Conservation (phyloP, 441 rosid genomes). For the Brassica hybrid region DNA sequence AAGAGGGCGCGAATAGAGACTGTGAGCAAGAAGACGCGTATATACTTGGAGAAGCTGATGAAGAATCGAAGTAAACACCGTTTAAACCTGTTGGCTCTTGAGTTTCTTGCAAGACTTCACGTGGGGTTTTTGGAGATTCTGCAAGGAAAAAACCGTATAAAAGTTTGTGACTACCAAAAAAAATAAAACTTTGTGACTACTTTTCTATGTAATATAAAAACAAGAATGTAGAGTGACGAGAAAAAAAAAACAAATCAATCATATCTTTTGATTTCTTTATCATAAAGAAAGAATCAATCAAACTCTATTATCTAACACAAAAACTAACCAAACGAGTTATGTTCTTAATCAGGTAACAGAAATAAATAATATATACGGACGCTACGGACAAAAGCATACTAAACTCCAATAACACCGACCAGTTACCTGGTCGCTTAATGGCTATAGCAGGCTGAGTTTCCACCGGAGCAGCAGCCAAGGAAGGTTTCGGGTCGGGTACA, state of each 20-base stretch:
- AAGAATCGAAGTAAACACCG: constrained; percentile 57
- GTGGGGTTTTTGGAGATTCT: constrained; percentile 58
- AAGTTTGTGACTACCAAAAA: constrained; percentile 18
- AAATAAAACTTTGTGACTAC: too few relatives aligned
- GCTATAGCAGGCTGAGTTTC: constrained; percentile 45
- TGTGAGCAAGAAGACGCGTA: constrained; percentile 52
- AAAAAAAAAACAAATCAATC: too few relatives aligned
- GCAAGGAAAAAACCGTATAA: constrained; percentile 13
- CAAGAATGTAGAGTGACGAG: too few relatives aligned
- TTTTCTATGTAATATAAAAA: too few relatives aligned
- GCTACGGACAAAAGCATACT: constrained; percentile 30
- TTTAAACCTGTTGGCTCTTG: constrained; percentile 44
- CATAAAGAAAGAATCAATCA: constrained; percentile 39
- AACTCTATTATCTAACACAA: too few relatives aligned
- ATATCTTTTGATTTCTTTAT: constrained; percentile 29
- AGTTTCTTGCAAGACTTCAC: constrained; percentile 53
- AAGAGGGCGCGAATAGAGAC: constrained; percentile 56
- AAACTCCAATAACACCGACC: constrained; percentile 43
- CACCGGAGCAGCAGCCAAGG: constrained; percentile 3
- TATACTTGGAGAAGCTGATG: constrained; percentile 60
- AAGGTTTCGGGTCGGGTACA: constrained; percentile 45
- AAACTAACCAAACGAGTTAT: constrained; percentile 26
- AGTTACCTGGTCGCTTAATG: constrained; percentile 59
- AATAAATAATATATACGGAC: constrained; percentile 13
- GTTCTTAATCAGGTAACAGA: constrained; percentile 35